phyloP scores from a whole-genome alignment of 2,329 filamentous ascomycete genomes.

The Colletotrichum cuscutae region DNA sequence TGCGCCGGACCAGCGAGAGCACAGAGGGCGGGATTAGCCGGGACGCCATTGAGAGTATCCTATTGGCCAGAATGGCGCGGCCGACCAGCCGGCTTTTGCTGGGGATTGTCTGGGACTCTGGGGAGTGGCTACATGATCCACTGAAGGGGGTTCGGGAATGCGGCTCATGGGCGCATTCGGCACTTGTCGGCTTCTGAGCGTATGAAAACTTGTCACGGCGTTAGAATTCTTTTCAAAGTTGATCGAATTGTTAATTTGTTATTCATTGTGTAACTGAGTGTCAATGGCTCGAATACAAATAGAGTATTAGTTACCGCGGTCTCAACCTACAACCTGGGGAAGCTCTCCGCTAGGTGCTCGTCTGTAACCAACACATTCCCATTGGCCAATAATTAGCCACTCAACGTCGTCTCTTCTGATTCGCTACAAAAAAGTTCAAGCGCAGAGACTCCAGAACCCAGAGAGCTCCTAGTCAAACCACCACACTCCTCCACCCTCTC shows the following conservation, averaged over 20 bases:
- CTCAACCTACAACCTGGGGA: background rate
- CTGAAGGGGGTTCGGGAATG: slow-evolving; percentile 21
- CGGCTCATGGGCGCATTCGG: background rate
- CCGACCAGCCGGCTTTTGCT: background rate
- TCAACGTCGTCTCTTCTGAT: slow-evolving; percentile 17
- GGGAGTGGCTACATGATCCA: slow-evolving; percentile 25
- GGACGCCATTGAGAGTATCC: slow-evolving; percentile 16
- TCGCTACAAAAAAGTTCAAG: slow-evolving; percentile 16
- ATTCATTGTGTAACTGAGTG: background rate
- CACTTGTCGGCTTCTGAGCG: background rate
- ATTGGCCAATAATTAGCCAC: slow-evolving; percentile 26
- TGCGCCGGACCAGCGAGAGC: slow-evolving; percentile 15
- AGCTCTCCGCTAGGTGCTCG: background rate
- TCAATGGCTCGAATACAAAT: background rate
- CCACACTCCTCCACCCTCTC: background rate
- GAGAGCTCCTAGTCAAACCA: background rate
- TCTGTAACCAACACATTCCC: background rate
- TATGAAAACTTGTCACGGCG: background rate
- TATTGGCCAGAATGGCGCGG: slow-evolving; percentile 18
- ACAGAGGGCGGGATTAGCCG: slow-evolving; percentile 29
- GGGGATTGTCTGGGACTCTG: slow-evolving; percentile 21
- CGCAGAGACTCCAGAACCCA: background rate
- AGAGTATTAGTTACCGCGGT: background rate
- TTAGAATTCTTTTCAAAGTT: background rate
- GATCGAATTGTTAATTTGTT: background rate